Base-by-base conservation (phyloP, 2,329 filamentous ascomycete genomes). In the Curvularia sp. region DNA sequence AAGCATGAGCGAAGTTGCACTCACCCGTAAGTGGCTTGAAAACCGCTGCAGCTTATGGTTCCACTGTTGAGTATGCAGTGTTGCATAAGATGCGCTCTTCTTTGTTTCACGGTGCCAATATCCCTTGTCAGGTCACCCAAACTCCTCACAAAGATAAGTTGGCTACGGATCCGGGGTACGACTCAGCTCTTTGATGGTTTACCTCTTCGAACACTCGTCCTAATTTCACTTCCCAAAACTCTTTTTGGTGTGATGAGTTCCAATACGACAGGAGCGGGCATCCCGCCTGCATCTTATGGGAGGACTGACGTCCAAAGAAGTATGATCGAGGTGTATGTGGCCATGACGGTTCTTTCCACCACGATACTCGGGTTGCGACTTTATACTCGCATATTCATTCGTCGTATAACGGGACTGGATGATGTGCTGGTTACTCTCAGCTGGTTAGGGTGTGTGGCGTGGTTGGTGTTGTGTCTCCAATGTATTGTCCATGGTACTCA, bases 401-500 rank as follows among this genome's bases (percentile, higher is more conserved):
- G 53, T 15, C 33, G 33, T 10, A 53, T 28, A 20, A 55, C 58
- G 2, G 63, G 63, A n/a, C 26, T 63, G 24, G 65, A 67, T 38
- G 65, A 67, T 46, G 41, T 33, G 28, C 35, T 67, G 15, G 57
- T 64, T 20, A 31, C 61, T 5, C 49, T 64, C 9, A 58, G 58
- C 48, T 67, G 63, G 62, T n/a, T 63, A 8, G 62, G 62, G 10
- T 66, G 64, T 41, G 33, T 65, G 10, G 62, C 63, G 42, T 67
- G 63, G 62, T 31, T 67, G 49, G 53, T 30, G 15, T 33, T 64
- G 18, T 62, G 58, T 39, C 56, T 65, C 41, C 15, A 57, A 41
- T 52, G 63, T 63, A 44, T 30, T 47, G 26, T 50, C 33, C 22
- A 31, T 31, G 9, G 13, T 26, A 9, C 15, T 35, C n/a, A 26